Evolutionary conservation across 805 yeast species (phyloP), one percentile per base, ranked within the genome.

Genomic region (Novakomyces olei): DNA sequence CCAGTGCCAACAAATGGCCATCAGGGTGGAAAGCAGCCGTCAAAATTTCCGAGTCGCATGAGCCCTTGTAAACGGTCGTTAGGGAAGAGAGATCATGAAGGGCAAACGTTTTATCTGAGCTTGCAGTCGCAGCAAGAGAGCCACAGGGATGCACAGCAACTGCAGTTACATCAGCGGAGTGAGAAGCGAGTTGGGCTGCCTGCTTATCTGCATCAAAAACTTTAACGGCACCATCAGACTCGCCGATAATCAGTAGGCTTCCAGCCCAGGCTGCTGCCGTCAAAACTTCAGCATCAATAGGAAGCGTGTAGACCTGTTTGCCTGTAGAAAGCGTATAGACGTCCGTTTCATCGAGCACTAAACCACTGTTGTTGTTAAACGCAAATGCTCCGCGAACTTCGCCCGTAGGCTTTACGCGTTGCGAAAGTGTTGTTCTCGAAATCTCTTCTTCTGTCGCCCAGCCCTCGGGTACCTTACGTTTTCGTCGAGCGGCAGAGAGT

Each of bases 201-300:
- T n/a, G n/a, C n/a, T n/a, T n/a, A n/a, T n/a, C n/a, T n/a, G n/a
- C n/a, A n/a, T 29, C 32, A n/a, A 29, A 29, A 5, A 29, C 24
- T 10, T 25, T 14, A 10, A 29, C 12, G 5, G n/a, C 14, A 16
- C 32, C 32, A 29, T 15, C 12, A 5, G 15, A 12, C 12, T 29
- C 32, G 4, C 32, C 32, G 20, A 29, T 25, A n/a, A 29, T 14
- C 32, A 29, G n/a, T n/a, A n/a, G n/a, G n/a, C n/a, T n/a, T n/a
- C n/a, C n/a, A n/a, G n/a, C n/a, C n/a, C n/a, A n/a, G n/a, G n/a
- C n/a, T n/a, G n/a, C n/a, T n/a, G n/a, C n/a, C n/a, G n/a, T n/a
- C n/a, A n/a, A n/a, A n/a, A n/a, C n/a, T n/a, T n/a, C n/a, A n/a
- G n/a, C n/a, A n/a, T n/a, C n/a, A n/a, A n/a, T n/a, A n/a, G n/a